Percentiles rank a stretch among this genome's conserved stretches.
Evolutionary conservation across 83 land plant species (phyloP).

Genomic region (Thuja plicata): DNA sequence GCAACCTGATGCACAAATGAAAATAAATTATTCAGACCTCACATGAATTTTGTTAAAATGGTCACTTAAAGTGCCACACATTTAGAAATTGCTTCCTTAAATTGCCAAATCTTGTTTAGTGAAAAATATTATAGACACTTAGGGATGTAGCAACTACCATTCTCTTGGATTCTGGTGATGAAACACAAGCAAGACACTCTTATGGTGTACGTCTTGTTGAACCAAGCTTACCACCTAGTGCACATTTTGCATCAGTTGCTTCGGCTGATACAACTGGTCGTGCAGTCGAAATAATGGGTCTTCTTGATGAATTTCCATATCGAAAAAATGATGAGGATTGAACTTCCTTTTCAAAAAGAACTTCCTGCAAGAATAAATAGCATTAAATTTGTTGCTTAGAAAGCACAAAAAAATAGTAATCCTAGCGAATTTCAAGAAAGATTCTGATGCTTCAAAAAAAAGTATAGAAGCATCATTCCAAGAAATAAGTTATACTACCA

Average conservation of each 20-base stretch:
- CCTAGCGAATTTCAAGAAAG: background rate
- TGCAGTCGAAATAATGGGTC: background rate
- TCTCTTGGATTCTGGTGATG: constrained; percentile 10
- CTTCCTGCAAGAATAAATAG: constrained; percentile 2
- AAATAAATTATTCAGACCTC: background rate
- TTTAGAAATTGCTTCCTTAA: background rate
- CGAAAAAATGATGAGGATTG: background rate
- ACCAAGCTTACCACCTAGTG: background rate
- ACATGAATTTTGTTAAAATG: background rate
- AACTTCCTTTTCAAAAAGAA: background rate
- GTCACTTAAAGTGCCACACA: background rate
- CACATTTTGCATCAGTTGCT: constrained; percentile 2
- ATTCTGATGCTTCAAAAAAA: background rate
- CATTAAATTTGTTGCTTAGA: background rate
- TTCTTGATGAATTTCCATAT: background rate
- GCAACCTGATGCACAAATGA: background rate
- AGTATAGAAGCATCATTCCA: background rate
- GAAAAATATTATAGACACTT: background rate
- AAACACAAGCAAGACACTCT: constrained; percentile 5
- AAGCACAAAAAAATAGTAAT: background rate
- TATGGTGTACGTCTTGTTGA: background rate
- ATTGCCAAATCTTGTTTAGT: background rate
- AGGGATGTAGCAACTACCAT: background rate
- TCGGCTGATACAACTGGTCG: constrained; percentile 7
- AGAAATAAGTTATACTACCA: background rate